Evolutionary conservation across 116 monocot genomes (phyloP).

Genomic region (Papilionanthe hybrid): DNA sequence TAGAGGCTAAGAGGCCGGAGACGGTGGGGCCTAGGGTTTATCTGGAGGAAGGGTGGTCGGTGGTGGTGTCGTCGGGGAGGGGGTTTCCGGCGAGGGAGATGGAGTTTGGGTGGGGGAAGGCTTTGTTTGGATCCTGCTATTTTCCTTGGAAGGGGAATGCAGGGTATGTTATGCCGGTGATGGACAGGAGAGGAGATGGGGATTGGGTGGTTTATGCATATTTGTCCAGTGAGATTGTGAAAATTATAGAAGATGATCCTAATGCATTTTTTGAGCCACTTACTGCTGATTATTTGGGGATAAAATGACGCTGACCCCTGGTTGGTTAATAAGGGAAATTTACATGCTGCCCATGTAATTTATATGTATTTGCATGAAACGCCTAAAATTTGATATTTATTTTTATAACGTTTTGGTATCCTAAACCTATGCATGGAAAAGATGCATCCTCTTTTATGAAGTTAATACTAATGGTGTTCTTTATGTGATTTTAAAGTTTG

Average conservation of each 20-base stretch:
- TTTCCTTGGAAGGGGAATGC: constrained; percentile 36
- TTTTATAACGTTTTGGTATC: too few species aligned
- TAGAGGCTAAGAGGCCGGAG: constrained; percentile 37
- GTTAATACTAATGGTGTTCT: too few species aligned
- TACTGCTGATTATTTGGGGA: constrained; percentile 12
- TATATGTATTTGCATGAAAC: too few species aligned
- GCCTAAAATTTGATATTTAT: too few species aligned
- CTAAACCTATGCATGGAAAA: too few species aligned
- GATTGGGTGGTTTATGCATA: constrained; percentile 47
- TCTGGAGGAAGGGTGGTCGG: constrained; percentile 22
- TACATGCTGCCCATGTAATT: too few species aligned
- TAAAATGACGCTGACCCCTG: too few species aligned
- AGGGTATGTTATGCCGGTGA: constrained; percentile 61
- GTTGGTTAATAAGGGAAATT: too few species aligned
- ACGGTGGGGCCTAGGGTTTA: constrained; percentile 28
- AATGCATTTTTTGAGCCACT: constrained; percentile 16
- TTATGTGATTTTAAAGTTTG: too few species aligned
- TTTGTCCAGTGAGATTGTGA: constrained; percentile 11
- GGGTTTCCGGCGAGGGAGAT: constrained; percentile 31
- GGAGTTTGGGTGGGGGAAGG: constrained; percentile 41
- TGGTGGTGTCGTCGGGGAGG: constrained; percentile 47
- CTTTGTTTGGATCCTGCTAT: constrained; percentile 40
- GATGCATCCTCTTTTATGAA: too few species aligned
- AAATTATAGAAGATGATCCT: constrained; percentile 20
- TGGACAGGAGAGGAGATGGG: constrained; percentile 23